Conservation (phyloP, 2,329 filamentous ascomycete species). For the Diaporthe aspalathi region DNA sequence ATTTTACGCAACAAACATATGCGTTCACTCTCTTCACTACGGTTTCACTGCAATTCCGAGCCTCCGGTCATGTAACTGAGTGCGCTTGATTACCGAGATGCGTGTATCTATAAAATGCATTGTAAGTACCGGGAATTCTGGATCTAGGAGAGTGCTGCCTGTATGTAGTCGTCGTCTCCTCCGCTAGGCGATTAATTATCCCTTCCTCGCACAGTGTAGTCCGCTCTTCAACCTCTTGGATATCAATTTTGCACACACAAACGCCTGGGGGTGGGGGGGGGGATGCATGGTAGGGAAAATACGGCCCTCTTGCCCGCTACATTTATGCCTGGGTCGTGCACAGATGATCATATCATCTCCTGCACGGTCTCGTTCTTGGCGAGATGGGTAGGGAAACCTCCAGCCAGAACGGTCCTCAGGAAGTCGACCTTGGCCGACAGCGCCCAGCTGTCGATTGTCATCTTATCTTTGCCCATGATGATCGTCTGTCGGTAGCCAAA, state of each 20-base stretch:
- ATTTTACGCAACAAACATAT: background rate
- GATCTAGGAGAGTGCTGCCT: slow-evolving; percentile 5
- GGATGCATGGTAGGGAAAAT: background rate
- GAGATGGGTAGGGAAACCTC: slow-evolving; percentile 56
- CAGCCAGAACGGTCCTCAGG: slow-evolving; percentile 60
- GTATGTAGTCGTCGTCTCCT: slow-evolving; percentile 18
- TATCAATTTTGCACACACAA: slow-evolving; percentile 32
- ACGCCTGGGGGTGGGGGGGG: background rate
- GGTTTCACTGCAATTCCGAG: background rate
- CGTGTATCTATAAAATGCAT: slow-evolving; percentile 1
- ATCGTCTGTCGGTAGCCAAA: slow-evolving; percentile 66
- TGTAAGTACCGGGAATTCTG: background rate
- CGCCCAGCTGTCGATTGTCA: slow-evolving; percentile 64
- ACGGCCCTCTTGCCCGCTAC: slow-evolving; percentile 33
- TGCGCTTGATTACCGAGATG: background rate
- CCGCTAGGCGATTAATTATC: background rate
- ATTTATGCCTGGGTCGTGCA: slow-evolving; percentile 45
- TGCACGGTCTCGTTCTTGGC: slow-evolving; percentile 53
- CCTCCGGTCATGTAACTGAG: background rate
- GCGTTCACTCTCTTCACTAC: too few relatives aligned
- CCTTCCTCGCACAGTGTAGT: background rate
- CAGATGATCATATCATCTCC: slow-evolving; percentile 49
- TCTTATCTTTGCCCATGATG: slow-evolving; percentile 57
- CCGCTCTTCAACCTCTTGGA: slow-evolving; percentile 22
- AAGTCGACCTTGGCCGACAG: slow-evolving; percentile 60